Base-by-base conservation (phyloP, 345 rosid genomes). In the Acer yangbiense region DNA sequence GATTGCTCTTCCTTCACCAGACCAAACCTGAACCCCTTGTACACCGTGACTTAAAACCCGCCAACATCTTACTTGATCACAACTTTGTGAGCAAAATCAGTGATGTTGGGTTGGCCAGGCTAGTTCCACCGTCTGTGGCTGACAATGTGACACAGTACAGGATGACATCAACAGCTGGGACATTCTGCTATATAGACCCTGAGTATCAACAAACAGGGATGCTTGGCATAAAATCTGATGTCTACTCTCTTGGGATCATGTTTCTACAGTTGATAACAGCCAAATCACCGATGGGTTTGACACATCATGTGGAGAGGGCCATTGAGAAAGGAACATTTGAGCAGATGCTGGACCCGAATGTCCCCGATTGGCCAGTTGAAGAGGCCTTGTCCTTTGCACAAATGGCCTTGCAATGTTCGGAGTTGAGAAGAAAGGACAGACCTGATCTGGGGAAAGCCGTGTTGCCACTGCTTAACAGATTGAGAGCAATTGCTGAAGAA, bases 191-290 rank as follows among this genome's bases (percentile, higher is more conserved):
- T 67, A 94, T 94, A 23, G 97, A 94, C 62, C 98, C 97, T 4
- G 97, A 94, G 85, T 94, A 94, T 82, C 97, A 94, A 83, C 98
- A 91, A 82, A 92, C 97, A 6, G 96, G 98, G 12, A 92, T 92
- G 97, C 85, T 94, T 48, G 94, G 97, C 1, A 85, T 90, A 4
- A 94, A 94, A 82, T 94, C 96, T 4, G 98, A 94, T 70, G 82
- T 94, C 9, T 92, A 91, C 76, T 94, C 97, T 0, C 86, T 92
- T 0, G 98, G 98, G 29, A 91, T 94, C 80, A 88, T 92, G 81
- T 88, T 89, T 71, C 89, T 94, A 14, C 97, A 94, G 83, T 64
- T 94, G 17, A 63, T 92, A 76, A 92, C 96, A 18, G 97, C 86
- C 16, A 91, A 88, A 74, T 79, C 98, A 7, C 88, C 98, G 0